A percentile compares a stretch with the other conserved stretches of the same genome.
Conservation (phyloP, 1,284 basidiomycete species). For the Cryptococcus sp. region DNA sequence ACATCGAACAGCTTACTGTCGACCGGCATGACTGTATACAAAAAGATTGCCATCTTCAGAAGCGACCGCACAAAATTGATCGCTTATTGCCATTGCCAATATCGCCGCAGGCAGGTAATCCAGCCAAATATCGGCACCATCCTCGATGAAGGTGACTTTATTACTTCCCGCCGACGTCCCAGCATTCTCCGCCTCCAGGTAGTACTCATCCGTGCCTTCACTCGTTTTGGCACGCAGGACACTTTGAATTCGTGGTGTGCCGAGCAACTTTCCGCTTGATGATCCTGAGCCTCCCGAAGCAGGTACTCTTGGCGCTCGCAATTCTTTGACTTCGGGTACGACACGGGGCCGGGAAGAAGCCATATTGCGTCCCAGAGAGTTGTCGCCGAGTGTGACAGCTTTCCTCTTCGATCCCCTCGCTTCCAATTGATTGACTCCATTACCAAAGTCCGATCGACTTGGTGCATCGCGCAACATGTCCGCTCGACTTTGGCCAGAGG, state of each 20-base stretch:
- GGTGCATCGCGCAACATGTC: neutral
- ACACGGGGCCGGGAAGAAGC: slow-evolving; percentile 10
- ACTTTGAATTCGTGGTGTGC: slow-evolving; percentile 27
- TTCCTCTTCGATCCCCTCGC: neutral
- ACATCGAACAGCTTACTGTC: slow-evolving; percentile 54
- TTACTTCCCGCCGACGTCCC: slow-evolving; percentile 57
- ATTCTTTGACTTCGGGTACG: slow-evolving; percentile 22
- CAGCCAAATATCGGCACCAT: slow-evolving; percentile 74
- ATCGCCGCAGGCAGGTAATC: slow-evolving; percentile 75
- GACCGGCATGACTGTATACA: slow-evolving; percentile 72
- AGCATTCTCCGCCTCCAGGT: slow-evolving; percentile 74
- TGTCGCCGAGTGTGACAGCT: neutral
- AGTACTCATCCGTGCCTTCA: slow-evolving; percentile 44
- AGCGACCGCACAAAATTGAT: slow-evolving; percentile 67
- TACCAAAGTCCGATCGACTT: neutral
- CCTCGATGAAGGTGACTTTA: slow-evolving; percentile 44
- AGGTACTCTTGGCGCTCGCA: slow-evolving; percentile 24
- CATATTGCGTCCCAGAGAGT: slow-evolving; percentile 24
- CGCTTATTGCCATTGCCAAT: slow-evolving; percentile 62
- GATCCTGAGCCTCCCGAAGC: slow-evolving; percentile 3
- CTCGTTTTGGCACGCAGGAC: slow-evolving; percentile 19
- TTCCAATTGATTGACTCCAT: neutral
- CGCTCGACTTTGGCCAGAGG: neutral
- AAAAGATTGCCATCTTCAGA: slow-evolving; percentile 70
- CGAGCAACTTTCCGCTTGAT: slow-evolving; percentile 6